Evolutionary conservation across 225 moss, liverwort and hornwort species (phyloP).

Genomic region (Climacium dendroides): DNA sequence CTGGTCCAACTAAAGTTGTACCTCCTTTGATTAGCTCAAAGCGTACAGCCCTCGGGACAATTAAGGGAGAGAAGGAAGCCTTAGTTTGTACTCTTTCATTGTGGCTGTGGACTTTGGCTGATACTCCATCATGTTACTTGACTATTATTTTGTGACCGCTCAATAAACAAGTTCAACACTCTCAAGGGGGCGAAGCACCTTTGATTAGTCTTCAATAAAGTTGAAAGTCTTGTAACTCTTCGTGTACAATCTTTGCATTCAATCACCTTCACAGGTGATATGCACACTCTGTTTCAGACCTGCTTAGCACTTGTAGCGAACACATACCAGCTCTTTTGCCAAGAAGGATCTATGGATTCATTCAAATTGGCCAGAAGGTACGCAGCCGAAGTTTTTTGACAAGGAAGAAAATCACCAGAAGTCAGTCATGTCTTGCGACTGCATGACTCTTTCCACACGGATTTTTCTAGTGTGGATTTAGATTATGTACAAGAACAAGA

Average conservation of each 20-base stretch:
- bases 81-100: not conserved
- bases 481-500: not conserved
- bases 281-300: not conserved
- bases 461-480: not conserved
- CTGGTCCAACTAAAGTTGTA: not conserved
- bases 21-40: not conserved
- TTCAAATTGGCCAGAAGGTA: not conserved
- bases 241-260: not conserved
- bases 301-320: not conserved
- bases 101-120: not conserved
- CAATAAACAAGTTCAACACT: not conserved
- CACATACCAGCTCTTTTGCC: not conserved
- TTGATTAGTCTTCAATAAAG: not conserved
- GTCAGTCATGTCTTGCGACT: not conserved
- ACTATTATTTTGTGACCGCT: not conserved
- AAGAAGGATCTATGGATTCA: not conserved
- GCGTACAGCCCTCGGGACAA: not conserved
- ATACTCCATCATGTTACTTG: not conserved
- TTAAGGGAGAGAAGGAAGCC: not conserved
- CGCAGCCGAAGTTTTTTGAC: not conserved
- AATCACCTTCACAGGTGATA: not conserved
- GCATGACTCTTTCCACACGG: not conserved
- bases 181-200: not conserved
- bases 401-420: not conserved
- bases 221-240: not conserved